phyloP scores from a whole-genome alignment of 1,284 basidiomycete species.

The Fomitopsis palustris region DNA sequence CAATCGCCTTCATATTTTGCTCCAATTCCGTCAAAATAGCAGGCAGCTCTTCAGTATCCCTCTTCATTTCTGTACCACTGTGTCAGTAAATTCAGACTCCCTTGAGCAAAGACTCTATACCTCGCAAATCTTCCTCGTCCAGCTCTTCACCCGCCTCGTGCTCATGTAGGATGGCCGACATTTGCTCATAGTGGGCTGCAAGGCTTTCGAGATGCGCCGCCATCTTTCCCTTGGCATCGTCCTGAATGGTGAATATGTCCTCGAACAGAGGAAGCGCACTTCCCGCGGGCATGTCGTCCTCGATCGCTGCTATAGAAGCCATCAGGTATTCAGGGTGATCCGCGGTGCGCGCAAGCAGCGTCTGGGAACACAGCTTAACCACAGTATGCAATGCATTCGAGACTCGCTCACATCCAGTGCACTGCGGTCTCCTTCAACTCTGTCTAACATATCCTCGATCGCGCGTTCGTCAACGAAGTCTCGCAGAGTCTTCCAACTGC shows the following conservation, averaged over 20 bases:
- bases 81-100: background rate
- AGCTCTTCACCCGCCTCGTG: conserved; percentile 63
- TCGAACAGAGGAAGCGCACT: conserved; percentile 41
- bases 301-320: conserved; percentile 51
- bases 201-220: conserved; percentile 69
- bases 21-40: conserved; percentile 70
- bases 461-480: conserved; percentile 80
- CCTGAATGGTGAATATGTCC: conserved; percentile 51
- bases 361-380: conserved; percentile 34
- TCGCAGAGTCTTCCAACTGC: conserved; percentile 72
- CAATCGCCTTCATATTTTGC: conserved; percentile 46
- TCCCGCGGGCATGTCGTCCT: conserved; percentile 43
- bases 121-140: conserved; percentile 63
- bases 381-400: background rate
- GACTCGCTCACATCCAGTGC: conserved; percentile 54
- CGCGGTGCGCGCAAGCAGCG: conserved; percentile 55
- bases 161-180: conserved; percentile 61
- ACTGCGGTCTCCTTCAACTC: conserved; percentile 63
- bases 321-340: conserved; percentile 63
- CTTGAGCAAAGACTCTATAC: conserved; percentile 33
- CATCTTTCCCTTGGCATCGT: conserved; percentile 57
- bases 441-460: conserved; percentile 70
- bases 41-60: conserved; percentile 72
- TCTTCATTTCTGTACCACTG: conserved; percentile 60
- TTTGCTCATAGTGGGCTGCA: conserved; percentile 69